Conservation (phyloP, 176 grass and related monocot genomes). For the Rhynchospora breviuscula region DNA sequence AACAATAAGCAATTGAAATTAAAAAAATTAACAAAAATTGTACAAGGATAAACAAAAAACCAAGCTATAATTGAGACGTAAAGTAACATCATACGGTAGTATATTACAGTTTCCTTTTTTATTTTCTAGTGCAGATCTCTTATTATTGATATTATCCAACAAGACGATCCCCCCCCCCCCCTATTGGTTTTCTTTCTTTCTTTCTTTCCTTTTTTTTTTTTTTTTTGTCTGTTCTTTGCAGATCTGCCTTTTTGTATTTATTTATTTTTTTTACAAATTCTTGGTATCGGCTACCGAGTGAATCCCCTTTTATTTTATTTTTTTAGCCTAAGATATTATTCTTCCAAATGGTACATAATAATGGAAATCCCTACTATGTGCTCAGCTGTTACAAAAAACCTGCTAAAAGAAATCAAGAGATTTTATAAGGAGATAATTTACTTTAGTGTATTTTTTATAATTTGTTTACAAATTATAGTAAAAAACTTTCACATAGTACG, state of each 20-base stretch:
- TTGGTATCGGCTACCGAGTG: no score
- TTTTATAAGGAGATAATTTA: not conserved
- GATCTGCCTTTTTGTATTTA: not conserved
- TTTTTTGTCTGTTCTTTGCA: not conserved
- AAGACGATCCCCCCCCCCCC: not conserved
- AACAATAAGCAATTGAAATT: not conserved
- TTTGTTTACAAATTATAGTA: not conserved
- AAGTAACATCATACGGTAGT: not conserved
- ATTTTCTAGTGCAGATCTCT: not conserved
- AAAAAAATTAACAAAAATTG: not conserved
- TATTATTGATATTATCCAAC: not conserved
- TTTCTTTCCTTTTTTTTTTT: no score
- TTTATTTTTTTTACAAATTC: no score
- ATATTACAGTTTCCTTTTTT: not conserved
- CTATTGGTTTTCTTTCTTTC: not conserved
- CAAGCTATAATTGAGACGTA: not conserved
- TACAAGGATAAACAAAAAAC: not conserved
- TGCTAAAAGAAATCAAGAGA: not conserved
- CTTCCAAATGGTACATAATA: not conserved
- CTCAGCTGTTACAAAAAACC: not conserved
- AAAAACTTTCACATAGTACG: no score
- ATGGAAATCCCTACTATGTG: not conserved
- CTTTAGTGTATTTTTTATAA: not conserved
- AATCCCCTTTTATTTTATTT: no score
- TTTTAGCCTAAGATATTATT: not conserved